A percentile compares a stretch with the other conserved stretches of the same genome.
Evolutionary conservation across 2,329 filamentous ascomycete genomes (phyloP).

Genomic region (Massarina eburnea): DNA sequence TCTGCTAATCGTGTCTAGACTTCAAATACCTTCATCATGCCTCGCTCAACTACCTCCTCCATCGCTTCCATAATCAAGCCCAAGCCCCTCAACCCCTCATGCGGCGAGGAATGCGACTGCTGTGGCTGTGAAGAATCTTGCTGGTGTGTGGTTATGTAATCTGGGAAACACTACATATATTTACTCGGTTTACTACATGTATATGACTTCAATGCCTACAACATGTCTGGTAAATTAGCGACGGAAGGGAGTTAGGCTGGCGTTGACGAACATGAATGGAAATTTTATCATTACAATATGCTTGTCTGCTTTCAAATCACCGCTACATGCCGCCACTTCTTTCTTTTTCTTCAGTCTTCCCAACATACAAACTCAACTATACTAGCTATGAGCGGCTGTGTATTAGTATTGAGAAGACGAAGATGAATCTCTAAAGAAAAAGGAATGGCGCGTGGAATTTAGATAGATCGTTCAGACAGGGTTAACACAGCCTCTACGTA

Average conservation of each 20-base stretch:
- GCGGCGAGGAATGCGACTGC: conserved; percentile 42
- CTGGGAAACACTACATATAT: too few relatives aligned
- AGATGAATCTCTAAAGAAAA: too few relatives aligned
- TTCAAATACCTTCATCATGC: conserved; percentile 26
- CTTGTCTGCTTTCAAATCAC: background rate
- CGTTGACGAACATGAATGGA: background rate
- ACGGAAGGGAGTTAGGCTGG: background rate
- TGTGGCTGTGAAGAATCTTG: conserved; percentile 44
- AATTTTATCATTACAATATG: background rate
- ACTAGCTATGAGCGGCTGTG: too few relatives aligned
- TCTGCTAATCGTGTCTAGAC: too few relatives aligned
- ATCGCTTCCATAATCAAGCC: conserved; percentile 43
- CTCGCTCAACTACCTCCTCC: conserved; percentile 35
- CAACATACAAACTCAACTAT: background rate
- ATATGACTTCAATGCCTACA: background rate
- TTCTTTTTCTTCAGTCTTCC: background rate
- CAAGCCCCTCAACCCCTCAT: conserved; percentile 32
- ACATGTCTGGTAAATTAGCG: background rate
- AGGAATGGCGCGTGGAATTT: too few relatives aligned
- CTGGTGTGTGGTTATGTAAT: conserved; percentile 39
- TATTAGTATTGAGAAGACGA: too few relatives aligned
- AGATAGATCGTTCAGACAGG: too few relatives aligned
- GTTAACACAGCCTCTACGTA: too few relatives aligned
- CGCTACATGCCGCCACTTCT: background rate
- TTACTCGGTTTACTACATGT: background rate